phyloP scores from a whole-genome alignment of 345 rosid genomes.

The Gossypium anomalum region DNA sequence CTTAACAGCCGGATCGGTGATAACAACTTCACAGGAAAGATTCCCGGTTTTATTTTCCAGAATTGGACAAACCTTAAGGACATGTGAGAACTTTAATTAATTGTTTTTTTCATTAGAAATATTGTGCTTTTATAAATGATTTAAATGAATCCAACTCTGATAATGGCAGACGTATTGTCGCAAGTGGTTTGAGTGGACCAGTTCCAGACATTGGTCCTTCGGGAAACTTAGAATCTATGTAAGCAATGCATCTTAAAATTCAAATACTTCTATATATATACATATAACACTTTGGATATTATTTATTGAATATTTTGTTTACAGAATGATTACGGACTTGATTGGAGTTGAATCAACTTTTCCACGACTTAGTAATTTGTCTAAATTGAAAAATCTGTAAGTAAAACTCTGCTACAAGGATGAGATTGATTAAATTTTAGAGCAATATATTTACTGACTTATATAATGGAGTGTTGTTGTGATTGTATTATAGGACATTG shows the following conservation, averaged over 20 bases:
- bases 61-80: conserved; percentile 37
- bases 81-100: conserved; percentile 37
- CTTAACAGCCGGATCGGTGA: conserved; percentile 44
- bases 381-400: conserved; percentile 31
- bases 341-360: conserved; percentile 30
- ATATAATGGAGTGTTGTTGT: not conserved
- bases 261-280: too few relatives aligned
- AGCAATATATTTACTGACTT: too few relatives aligned
- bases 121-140: not conserved
- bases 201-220: not conserved
- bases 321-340: conserved; percentile 35
- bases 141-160: too few relatives aligned
- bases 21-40: conserved; percentile 42
- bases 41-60: conserved; percentile 43
- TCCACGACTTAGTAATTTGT: conserved; percentile 31
- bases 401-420: not conserved
- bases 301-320: not conserved
- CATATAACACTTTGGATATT: too few relatives aligned
- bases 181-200: conserved; percentile 10
- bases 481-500: conserved; percentile 35
- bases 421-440: not conserved
- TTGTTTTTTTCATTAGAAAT: conserved; percentile 25
- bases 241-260: conserved; percentile 12
- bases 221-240: conserved; percentile 26
- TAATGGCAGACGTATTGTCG: not conserved